These are phyloP conservation scores for Salvia splendens DNA, from an alignment of 257 asterid genomes.

Conservation along the genomic window DNA sequence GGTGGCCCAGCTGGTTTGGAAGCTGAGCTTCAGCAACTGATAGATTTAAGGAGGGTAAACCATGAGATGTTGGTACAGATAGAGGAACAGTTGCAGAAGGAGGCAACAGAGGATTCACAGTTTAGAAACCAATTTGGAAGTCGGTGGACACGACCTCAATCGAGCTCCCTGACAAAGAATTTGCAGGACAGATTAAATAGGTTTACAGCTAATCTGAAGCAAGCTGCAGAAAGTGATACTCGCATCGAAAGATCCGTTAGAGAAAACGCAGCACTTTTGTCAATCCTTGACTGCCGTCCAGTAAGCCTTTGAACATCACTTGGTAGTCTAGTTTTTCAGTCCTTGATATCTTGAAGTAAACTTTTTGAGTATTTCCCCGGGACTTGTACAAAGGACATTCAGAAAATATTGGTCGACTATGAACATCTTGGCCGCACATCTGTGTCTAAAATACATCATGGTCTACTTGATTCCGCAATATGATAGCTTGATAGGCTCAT, in stretches of 20 bases:
- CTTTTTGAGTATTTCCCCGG: conserved; percentile 6
- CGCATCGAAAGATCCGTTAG: conserved; percentile 95
- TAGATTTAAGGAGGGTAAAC: conserved; percentile 90
- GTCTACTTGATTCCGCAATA: conserved; percentile 7
- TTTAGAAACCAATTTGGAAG: conserved; percentile 93
- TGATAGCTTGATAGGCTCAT: neutral
- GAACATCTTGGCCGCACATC: conserved; percentile 23
- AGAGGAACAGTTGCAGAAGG: conserved; percentile 93
- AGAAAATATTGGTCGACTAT: neutral
- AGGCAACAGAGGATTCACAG: conserved; percentile 83
- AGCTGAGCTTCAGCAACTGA: conserved; percentile 86
- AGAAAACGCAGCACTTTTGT: conserved; percentile 80
- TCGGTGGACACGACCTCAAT: conserved; percentile 95
- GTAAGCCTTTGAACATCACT: conserved; percentile 51
- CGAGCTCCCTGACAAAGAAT: conserved; percentile 87
- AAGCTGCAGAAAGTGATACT: conserved; percentile 94
- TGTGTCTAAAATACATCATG: conserved; percentile 8
- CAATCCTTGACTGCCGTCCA: conserved; percentile 85
- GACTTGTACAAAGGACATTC: conserved; percentile 13
- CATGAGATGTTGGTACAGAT: conserved; percentile 85
- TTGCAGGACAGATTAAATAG: conserved; percentile 83
- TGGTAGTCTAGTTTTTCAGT: conserved; percentile 12
- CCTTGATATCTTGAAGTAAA: conserved; percentile 17
- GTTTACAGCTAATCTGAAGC: conserved; percentile 91
- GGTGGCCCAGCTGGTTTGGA: conserved; percentile 95